A percentile compares a stretch with the other conserved stretches of the same genome.
phyloP scores from a whole-genome alignment of 768 basidiomycete genomes.

The Psilocybe subaeruginosa region DNA sequence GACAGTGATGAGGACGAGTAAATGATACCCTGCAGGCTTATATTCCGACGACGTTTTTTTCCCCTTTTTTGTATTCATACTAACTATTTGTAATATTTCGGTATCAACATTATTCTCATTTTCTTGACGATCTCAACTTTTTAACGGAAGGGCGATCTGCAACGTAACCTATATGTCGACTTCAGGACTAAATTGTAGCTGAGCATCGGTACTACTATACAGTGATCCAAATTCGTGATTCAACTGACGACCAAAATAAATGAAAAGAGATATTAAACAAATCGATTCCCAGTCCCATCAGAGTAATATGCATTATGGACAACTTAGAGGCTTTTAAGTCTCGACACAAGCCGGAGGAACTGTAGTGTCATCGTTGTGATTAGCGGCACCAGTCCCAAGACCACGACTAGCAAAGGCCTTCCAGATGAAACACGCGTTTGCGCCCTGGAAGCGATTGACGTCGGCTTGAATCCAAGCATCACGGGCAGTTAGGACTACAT shows the following conservation, averaged over 20 bases:
- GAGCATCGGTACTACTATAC: not conserved
- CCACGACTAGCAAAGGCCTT: slow-evolving; percentile 42
- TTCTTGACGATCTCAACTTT: not conserved
- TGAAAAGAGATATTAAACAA: not conserved
- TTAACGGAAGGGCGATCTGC: not conserved
- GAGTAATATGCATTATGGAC: too few relatives aligned
- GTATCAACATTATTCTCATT: not conserved
- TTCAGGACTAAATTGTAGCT: not conserved
- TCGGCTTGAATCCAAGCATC: slow-evolving; percentile 47
- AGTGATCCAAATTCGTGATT: not conserved
- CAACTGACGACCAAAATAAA: not conserved
- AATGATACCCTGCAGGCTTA: not conserved
- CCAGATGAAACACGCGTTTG: slow-evolving; percentile 42
- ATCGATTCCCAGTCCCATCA: too few relatives aligned
- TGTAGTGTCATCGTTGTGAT: slow-evolving; percentile 17
- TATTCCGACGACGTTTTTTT: not conserved
- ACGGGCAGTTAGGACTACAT: slow-evolving; percentile 41
- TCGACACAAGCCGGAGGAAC: slow-evolving; percentile 7
- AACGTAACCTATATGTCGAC: too few relatives aligned
- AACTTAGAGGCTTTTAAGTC: not conserved
- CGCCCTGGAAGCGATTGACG: slow-evolving; percentile 37
- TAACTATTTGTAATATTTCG: slow-evolving; percentile 7
- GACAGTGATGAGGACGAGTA: slow-evolving; percentile 62
- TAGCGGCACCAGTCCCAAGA: slow-evolving; percentile 30
- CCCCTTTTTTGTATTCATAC: slow-evolving; percentile 11